Base-by-base conservation (phyloP, 2,329 filamentous ascomycete species). In the Aspergillus sp. region DNA sequence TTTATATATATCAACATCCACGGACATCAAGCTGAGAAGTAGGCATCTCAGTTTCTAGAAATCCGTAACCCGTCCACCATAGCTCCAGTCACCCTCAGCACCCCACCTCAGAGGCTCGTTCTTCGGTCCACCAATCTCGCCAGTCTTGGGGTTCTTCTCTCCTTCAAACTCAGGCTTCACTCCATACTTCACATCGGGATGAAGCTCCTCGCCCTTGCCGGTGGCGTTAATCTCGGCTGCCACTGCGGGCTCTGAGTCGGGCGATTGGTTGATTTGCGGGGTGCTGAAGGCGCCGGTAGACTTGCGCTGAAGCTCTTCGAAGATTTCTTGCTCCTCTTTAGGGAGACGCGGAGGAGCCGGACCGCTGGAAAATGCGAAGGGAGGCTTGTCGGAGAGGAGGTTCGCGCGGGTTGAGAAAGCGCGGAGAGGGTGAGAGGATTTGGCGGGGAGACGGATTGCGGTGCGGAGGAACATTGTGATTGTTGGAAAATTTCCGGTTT, bases 101-200 rank as follows among this genome's bases (percentile, higher is more conserved):
- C 92, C 92, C 94, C 94, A 97, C 69, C 93, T 81, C 73, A 98
- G 73, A 55, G 95, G 95, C 78, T 99, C 94, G 73, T 96, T 98
- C 87, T 98, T 99, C 5, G 95, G 95, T 1, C 95, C 95, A 5
- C 95, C 95, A 10, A 97, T 87, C 82, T 99, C 95, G 23, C 95
- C 95, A 1, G 95, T 99, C 82, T 89, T 90, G 2, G 95, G 95
- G 76, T 99, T 98, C 58, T 82, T 84, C 57, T 98, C 93, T 60
- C 95, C 95, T 67, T 94, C 88, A 70, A 99, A 99, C 79, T 98
- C 94, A 1, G 95, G 93, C 70, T 88, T 85, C 47, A 92, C 89
- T 38, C 94, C 94, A 65, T 87, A 81, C 65, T 89, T 83, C 59
- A 94, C 79, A 74, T 92, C 87, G 0, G 88, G 88, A 72, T 91